phyloP scores from a whole-genome alignment of 495 filamentous ascomycete species.

The Lophium mytilinum region DNA sequence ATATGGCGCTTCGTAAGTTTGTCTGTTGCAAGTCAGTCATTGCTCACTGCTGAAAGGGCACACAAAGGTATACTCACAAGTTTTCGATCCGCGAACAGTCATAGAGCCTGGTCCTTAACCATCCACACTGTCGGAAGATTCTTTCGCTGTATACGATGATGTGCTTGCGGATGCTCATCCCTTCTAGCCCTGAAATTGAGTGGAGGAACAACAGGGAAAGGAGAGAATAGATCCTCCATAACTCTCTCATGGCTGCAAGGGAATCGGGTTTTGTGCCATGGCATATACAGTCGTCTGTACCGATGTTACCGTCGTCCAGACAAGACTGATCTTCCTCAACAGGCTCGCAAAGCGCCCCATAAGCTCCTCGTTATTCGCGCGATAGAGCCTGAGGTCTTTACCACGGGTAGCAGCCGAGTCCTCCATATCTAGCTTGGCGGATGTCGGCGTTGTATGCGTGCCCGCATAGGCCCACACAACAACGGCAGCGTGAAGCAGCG shows the following conservation, averaged over 20 bases:
- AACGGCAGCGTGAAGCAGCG: not conserved
- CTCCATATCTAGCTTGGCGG: not conserved
- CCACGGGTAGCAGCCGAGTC: not conserved
- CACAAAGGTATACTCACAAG: too few relatives aligned
- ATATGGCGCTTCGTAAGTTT: too few relatives aligned
- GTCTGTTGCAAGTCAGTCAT: too few relatives aligned
- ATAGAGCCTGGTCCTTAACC: too few relatives aligned
- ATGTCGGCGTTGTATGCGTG: not conserved
- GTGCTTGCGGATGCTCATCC: too few relatives aligned
- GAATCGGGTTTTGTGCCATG: not conserved
- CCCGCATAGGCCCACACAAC: not conserved
- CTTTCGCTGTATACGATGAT: too few relatives aligned
- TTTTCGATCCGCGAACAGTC: too few relatives aligned
- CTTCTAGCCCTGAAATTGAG: too few relatives aligned
- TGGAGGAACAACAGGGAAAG: too few relatives aligned
- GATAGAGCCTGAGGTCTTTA: not conserved
- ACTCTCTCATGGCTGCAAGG: conserved; percentile 55
- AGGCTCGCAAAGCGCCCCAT: not conserved
- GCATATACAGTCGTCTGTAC: not conserved
- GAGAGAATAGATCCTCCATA: conserved; percentile 12
- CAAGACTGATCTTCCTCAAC: not conserved
- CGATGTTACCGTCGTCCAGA: not conserved
- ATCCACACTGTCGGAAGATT: too few relatives aligned
- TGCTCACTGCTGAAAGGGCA: too few relatives aligned
- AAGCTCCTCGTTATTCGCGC: not conserved